A percentile compares a stretch with the other conserved stretches of the same genome.
These are phyloP conservation scores for Saccharomyces hybrid DNA, from an alignment of 1,139 yeast species.

Conservation along the genomic window DNA sequence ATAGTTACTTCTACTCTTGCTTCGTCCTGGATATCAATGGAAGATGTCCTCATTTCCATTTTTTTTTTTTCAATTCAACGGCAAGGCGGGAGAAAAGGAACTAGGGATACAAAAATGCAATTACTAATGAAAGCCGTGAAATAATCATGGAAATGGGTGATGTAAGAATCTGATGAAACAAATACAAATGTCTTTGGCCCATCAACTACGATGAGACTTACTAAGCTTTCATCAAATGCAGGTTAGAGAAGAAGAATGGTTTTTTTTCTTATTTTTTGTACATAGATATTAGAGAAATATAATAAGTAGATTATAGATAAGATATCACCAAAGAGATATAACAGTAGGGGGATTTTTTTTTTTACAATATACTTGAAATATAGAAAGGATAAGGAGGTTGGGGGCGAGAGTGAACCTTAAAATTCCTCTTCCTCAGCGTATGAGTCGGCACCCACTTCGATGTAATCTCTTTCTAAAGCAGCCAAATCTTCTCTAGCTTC, in stretches of 20 bases:
- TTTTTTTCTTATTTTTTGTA: not conserved
- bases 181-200: not conserved
- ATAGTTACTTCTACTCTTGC: not conserved
- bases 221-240: not conserved
- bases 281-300: not conserved
- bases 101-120: not conserved
- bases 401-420: not conserved
- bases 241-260: not conserved
- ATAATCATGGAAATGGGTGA: not conserved
- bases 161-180: not conserved
- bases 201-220: not conserved
- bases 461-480: constrained; percentile 94
- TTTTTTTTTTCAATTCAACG: not conserved
- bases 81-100: not conserved
- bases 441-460: constrained; percentile 92
- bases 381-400: not conserved
- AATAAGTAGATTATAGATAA: not conserved
- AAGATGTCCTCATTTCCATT: not conserved
- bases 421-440: constrained; percentile 54
- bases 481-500: constrained; percentile 94
- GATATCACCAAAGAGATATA: not conserved
- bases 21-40: not conserved
- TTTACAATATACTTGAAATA: not conserved
- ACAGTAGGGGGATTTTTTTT: not conserved
- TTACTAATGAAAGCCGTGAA: not conserved